Conservation (phyloP, 345 rosid genomes). For the Sapria himalayana region DNA sequence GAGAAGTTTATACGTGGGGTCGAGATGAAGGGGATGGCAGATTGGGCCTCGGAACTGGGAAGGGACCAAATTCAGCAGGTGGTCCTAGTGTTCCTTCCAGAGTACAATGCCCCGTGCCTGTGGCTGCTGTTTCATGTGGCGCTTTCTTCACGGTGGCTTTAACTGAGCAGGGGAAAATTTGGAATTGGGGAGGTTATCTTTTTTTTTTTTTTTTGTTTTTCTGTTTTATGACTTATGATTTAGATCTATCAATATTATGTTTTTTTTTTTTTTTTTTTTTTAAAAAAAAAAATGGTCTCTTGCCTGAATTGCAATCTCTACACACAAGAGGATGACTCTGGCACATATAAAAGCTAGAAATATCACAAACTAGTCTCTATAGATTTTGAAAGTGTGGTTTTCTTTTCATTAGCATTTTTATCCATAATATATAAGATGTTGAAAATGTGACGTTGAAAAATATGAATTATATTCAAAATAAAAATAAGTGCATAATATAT, state of each 20-base stretch:
- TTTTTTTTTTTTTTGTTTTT: constrained; percentile 1
- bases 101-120: constrained; percentile 46
- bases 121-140: constrained; percentile 66
- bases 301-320: too few species aligned
- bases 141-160: constrained; percentile 74
- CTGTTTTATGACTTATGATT: neutral
- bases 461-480: too few species aligned
- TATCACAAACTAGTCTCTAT: too few species aligned
- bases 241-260: neutral
- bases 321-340: too few species aligned
- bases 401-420: too few species aligned
- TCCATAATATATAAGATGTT: too few species aligned
- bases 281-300: too few species aligned
- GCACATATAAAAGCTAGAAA: too few species aligned
- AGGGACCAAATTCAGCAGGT: constrained; percentile 87
- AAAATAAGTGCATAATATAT: too few species aligned
- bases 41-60: constrained; percentile 77
- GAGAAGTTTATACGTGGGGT: constrained; percentile 80
- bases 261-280: too few species aligned
- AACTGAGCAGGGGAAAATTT: constrained; percentile 55
- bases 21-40: constrained; percentile 95
- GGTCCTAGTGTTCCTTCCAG: constrained; percentile 75
- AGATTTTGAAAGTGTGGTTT: too few species aligned
- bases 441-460: too few species aligned
- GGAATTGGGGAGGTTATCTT: constrained; percentile 83